Conservation (phyloP, 106 monocot species). For the Narthecium ossifragum region DNA sequence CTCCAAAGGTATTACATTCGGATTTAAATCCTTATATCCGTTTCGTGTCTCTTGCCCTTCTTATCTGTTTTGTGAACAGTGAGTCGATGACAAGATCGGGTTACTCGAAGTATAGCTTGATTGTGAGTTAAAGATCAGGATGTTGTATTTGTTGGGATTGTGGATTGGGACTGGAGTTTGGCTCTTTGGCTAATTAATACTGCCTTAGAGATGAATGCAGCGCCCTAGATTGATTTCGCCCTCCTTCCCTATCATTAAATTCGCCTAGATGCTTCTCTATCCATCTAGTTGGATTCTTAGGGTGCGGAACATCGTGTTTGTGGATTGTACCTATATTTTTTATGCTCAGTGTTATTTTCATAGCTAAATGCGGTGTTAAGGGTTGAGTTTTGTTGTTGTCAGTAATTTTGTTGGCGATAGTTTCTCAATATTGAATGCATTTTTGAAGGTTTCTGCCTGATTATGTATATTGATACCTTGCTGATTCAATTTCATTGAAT, state of each 20-base stretch:
- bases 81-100: background rate
- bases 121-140: background rate
- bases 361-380: too few species aligned
- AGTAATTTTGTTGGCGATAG: too few species aligned
- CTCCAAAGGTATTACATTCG: conserved; percentile 45
- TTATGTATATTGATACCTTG: too few species aligned
- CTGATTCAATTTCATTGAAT: too few species aligned
- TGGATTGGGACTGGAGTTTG: conserved; percentile 28
- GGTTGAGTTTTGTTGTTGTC: too few species aligned
- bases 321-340: too few species aligned
- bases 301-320: too few species aligned
- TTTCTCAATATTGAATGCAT: too few species aligned
- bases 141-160: background rate
- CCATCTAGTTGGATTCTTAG: too few species aligned
- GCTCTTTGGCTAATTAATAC: conserved; percentile 9
- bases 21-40: background rate
- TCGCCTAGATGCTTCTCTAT: too few species aligned
- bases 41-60: background rate
- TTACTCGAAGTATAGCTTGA: background rate
- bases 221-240: background rate
- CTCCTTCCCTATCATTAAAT: background rate
- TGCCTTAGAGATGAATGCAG: conserved; percentile 29
- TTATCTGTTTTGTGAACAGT: background rate
- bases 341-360: too few species aligned
- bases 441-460: too few species aligned